phyloP scores from a whole-genome alignment of 2,329 filamentous ascomycete species.

The Lasiodiplodia hormozganensis region DNA sequence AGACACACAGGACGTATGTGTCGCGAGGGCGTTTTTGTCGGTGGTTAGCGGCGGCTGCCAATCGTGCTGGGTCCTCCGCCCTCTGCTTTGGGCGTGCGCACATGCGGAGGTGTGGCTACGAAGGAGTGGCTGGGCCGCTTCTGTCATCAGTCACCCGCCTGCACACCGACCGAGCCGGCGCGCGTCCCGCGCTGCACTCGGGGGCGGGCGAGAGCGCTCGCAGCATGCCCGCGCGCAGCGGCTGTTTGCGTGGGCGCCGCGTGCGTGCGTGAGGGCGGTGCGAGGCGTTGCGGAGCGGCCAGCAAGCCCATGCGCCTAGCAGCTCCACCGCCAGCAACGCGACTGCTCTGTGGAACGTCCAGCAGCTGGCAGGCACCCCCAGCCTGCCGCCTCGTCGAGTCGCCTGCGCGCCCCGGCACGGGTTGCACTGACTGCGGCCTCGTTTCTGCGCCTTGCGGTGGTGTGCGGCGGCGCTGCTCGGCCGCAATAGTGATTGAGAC shows the following conservation, averaged over 20 bases:
- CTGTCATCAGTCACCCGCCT: neutral
- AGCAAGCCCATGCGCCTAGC: neutral
- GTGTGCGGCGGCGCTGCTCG: conserved; percentile 4
- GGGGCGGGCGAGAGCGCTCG: neutral
- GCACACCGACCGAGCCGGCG: conserved; percentile 1
- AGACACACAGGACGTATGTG: neutral
- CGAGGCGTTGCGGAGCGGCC: neutral
- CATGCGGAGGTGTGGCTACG: conserved; percentile 18
- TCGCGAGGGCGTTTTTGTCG: conserved; percentile 2
- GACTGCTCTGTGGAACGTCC: conserved; percentile 15
- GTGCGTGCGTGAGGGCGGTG: neutral
- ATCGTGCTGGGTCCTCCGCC: conserved; percentile 1
- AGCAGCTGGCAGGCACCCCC: neutral
- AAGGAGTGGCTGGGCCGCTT: conserved; percentile 14
- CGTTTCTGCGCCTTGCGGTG: neutral
- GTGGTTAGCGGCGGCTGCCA: conserved; percentile 13
- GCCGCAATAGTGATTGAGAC: conserved; percentile 5
- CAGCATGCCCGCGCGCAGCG: neutral
- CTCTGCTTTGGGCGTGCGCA: conserved; percentile 17
- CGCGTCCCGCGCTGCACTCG: conserved; percentile 1
- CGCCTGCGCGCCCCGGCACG: neutral
- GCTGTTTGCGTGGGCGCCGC: neutral
- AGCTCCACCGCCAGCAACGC: conserved; percentile 2
- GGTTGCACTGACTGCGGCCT: conserved; percentile 4
- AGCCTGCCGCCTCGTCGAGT: conserved; percentile 5